phyloP scores from a whole-genome alignment of 768 basidiomycete genomes.

The Termitomyces titanicus region DNA sequence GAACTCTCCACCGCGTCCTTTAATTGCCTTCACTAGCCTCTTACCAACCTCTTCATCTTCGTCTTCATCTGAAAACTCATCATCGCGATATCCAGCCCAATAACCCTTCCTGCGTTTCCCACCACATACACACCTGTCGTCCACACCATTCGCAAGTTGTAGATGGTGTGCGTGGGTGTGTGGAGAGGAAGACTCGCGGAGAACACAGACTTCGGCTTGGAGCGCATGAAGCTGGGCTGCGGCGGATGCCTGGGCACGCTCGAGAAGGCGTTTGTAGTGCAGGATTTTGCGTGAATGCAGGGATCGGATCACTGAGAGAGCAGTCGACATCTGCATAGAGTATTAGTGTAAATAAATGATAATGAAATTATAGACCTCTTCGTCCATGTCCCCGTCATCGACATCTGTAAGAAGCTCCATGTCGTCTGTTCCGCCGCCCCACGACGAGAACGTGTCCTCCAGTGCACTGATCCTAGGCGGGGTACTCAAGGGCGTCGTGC shows the following conservation, averaged over 20 bases:
- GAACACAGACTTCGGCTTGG: slow-evolving; percentile 72
- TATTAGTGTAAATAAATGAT: neutral
- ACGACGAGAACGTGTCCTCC: slow-evolving; percentile 37
- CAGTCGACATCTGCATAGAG: slow-evolving; percentile 31
- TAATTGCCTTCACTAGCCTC: slow-evolving; percentile 38
- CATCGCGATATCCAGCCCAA: slow-evolving; percentile 65
- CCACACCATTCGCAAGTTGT: slow-evolving; percentile 21
- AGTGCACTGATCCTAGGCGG: slow-evolving; percentile 24
- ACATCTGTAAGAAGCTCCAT: slow-evolving; percentile 74
- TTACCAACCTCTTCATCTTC: slow-evolving; percentile 30
- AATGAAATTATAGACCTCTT: slow-evolving; percentile 46
- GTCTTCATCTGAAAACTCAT: slow-evolving; percentile 28
- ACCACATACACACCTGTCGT: slow-evolving; percentile 49
- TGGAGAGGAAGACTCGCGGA: slow-evolving; percentile 41
- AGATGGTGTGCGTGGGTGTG: slow-evolving; percentile 10
- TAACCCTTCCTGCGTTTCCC: slow-evolving; percentile 61
- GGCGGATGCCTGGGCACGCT: slow-evolving; percentile 73
- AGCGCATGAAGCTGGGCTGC: slow-evolving; percentile 84
- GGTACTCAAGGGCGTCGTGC: slow-evolving; percentile 27
- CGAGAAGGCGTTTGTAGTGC: slow-evolving; percentile 75
- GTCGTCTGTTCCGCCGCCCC: slow-evolving; percentile 49
- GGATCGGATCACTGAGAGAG: slow-evolving; percentile 34
- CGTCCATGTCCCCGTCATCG: slow-evolving; percentile 59
- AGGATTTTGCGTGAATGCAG: slow-evolving; percentile 57
- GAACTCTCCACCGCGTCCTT: slow-evolving; percentile 54